Base-by-base conservation (phyloP, 2,329 filamentous ascomycete species). In the Neonectria ditissima region DNA sequence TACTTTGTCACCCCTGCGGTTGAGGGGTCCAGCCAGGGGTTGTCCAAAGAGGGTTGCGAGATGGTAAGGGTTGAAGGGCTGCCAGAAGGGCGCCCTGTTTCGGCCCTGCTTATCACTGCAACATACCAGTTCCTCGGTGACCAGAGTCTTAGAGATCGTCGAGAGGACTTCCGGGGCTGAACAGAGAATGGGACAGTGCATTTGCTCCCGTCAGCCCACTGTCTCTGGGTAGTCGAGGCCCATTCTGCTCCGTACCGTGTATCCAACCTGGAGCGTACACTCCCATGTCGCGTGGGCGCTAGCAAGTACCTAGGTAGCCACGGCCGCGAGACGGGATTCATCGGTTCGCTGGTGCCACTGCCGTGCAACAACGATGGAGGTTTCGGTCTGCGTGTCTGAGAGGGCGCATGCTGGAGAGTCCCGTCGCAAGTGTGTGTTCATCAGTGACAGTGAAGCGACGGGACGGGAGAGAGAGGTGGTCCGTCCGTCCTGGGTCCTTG, bases 231-330 rank as follows among this genome's bases (percentile, higher is more conserved):
- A 37, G 4, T 26, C 24, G 24, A 26, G 34, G 34, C 6, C 34
- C 14, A 37, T 37, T 37, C 34, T 37, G 34, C 14, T 37, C 34
- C 34, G 34, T 37, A 37, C 34, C 34, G 34, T 37, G 34, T 14
- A 16, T 14, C 14, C 16, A 37, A 6, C 34, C 13, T 41, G 16
- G 14, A n/a, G 24, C 45, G 22, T 26, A 26, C 22, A 24, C 22
- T 20, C 20, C 20, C 16, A 30, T 24, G 55, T 59, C 55, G 47
- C 55, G 55, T 59, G 55, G 55, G 32, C 47, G 55, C 47, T 59
- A 59, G 55, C 47, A 24, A 47, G n/a, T n/a, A n/a, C n/a, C n/a
- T n/a, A n/a, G n/a, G n/a, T n/a, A n/a, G n/a, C n/a, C n/a, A n/a
- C 41, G 47, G 47, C 37, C 34, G n/a, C 24, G 26, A 30, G 28